These are phyloP conservation scores for Aspergillus olivimuriae DNA, from an alignment of 495 filamentous ascomycete species.

Conservation along the genomic window DNA sequence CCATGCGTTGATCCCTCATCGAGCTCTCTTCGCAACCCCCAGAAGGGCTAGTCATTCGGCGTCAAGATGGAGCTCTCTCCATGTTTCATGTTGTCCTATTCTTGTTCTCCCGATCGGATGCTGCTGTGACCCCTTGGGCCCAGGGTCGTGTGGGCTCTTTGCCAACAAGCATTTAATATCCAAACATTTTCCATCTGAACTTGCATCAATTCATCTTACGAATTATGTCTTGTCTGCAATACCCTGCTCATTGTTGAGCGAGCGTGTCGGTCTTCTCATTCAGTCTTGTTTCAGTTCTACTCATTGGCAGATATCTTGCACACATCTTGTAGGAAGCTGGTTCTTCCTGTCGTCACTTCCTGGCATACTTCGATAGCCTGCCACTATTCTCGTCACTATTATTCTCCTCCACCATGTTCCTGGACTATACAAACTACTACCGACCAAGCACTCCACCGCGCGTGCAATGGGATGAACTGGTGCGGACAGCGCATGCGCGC, in stretches of 20 bases:
- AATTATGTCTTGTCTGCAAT: constrained; percentile 14
- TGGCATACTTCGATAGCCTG: not conserved
- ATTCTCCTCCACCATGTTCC: not conserved
- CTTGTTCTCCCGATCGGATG: constrained; percentile 18
- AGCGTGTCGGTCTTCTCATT: constrained; percentile 2
- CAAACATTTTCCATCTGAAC: constrained; percentile 25
- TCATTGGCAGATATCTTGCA: constrained; percentile 4
- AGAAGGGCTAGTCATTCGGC: constrained; percentile 13
- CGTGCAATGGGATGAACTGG: constrained; percentile 23
- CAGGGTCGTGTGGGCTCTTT: constrained; percentile 13
- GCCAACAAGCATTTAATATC: constrained; percentile 37
- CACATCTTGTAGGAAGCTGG: constrained; percentile 18
- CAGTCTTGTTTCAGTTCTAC: not conserved
- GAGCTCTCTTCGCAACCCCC: constrained; percentile 6
- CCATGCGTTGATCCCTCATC: constrained; percentile 1
- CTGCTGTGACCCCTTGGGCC: constrained; percentile 24
- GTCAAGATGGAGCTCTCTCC: constrained; percentile 32
- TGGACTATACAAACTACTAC: constrained; percentile 33
- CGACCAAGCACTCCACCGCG: constrained; percentile 42
- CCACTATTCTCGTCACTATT: not conserved
- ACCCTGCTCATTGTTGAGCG: constrained; percentile 5
- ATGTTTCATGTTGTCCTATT: constrained; percentile 40
- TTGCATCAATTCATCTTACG: constrained; percentile 8
- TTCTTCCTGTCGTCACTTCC: constrained; percentile 6
- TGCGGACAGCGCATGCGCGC: constrained; percentile 35